Conservation (phyloP, 768 basidiomycete genomes). For the Russula sp. region DNA sequence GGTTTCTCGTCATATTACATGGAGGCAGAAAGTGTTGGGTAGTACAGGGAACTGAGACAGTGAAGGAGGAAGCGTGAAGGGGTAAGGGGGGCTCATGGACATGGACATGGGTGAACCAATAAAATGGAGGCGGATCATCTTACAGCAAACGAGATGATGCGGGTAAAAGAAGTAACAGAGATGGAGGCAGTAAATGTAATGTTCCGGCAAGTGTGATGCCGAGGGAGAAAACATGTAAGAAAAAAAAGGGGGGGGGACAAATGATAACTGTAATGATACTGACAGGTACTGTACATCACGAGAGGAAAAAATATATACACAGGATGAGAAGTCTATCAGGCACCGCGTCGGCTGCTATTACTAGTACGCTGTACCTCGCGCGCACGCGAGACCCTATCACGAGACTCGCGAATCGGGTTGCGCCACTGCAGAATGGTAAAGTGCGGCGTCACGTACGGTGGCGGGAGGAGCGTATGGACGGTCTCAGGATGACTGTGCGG, state of each 20-base stretch:
- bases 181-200: background rate
- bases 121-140: background rate
- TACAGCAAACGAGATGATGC: background rate
- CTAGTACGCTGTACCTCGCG: constrained; percentile 4
- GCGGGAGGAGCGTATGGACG: constrained; percentile 66
- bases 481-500: constrained; percentile 49
- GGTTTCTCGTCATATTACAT: constrained; percentile 9
- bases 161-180: background rate
- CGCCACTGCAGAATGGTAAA: constrained; percentile 60
- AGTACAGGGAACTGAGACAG: background rate
- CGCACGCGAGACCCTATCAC: constrained; percentile 58
- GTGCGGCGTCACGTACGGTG: constrained; percentile 65
- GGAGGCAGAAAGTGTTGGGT: background rate
- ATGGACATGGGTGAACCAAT: background rate
- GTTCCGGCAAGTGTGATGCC: background rate
- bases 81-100: background rate
- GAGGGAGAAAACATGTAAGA: background rate
- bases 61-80: background rate
- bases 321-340: background rate
- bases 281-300: background rate
- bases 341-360: constrained; percentile 4
- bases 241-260: background rate
- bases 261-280: background rate
- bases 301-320: background rate
- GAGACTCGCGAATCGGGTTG: constrained; percentile 63